Percentiles rank a stretch among this genome's conserved stretches.
Conservation (phyloP, 495 filamentous ascomycete genomes). For the Penicillium goetzii region DNA sequence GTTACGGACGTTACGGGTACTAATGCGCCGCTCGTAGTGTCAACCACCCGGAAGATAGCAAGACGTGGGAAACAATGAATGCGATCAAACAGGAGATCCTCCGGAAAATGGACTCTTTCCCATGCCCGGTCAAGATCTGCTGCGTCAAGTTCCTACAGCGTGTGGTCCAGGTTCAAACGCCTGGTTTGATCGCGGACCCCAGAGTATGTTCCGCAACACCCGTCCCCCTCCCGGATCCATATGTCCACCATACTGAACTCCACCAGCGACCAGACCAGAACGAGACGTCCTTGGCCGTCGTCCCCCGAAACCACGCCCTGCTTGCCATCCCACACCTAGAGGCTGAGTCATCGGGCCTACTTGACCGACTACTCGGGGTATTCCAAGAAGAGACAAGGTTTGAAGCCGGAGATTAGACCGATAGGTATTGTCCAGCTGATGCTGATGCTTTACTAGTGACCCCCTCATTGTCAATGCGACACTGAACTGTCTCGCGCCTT, state of each 20-base stretch:
- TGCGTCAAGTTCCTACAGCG: constrained; percentile 97
- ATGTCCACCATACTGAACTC: constrained; percentile 20
- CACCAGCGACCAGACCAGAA: constrained; percentile 76
- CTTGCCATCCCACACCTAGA: constrained; percentile 80
- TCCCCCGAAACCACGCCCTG: constrained; percentile 79
- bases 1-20: constrained; percentile 19
- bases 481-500: constrained; percentile 78
- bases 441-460: constrained; percentile 59
- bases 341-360: constrained; percentile 84
- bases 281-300: constrained; percentile 82
- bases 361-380: constrained; percentile 85
- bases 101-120: constrained; percentile 82
- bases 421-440: constrained; percentile 14
- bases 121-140: constrained; percentile 78
- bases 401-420: constrained; percentile 20
- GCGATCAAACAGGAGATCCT: constrained; percentile 88
- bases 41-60: constrained; percentile 74
- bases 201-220: constrained; percentile 60
- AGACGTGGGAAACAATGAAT: constrained; percentile 84
- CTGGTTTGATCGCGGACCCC: constrained; percentile 78
- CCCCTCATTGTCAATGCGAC: constrained; percentile 90
- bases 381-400: constrained; percentile 87
- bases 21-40: constrained; percentile 62
- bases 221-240: constrained; percentile 26
- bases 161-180: constrained; percentile 89